phyloP scores from a whole-genome alignment of 108 stramenopile species.

The Cyclotella atomus region DNA sequence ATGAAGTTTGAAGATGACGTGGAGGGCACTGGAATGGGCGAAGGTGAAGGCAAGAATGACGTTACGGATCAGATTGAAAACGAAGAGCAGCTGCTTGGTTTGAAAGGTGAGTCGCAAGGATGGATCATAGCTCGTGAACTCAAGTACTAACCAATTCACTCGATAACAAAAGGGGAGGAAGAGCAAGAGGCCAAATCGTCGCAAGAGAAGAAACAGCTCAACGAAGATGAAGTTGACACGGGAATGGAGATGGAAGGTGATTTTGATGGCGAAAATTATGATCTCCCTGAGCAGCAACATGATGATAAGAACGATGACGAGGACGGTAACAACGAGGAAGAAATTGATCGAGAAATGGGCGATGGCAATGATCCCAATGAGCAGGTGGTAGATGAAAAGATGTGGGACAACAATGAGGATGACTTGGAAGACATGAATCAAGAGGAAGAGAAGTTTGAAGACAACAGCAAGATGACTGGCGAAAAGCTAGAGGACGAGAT shows the following conservation, averaged over 20 bases:
- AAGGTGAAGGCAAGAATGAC: constrained; percentile 96
- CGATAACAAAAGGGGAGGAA: no score
- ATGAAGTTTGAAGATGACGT: constrained; percentile 95
- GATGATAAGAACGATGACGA: constrained; percentile 70
- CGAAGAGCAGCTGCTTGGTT: constrained; percentile 96
- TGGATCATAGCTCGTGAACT: no score
- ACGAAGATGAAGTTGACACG: constrained; percentile 94
- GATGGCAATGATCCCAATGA: constrained; percentile 89
- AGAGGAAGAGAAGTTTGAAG: constrained; percentile 93
- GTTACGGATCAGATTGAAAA: constrained; percentile 97
- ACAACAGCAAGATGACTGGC: constrained; percentile 86
- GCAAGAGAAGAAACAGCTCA: constrained; percentile 71
- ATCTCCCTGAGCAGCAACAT: constrained; percentile 88
- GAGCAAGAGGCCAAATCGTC: constrained; percentile 52
- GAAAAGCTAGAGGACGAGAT: constrained; percentile 91
- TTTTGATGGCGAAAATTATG: constrained; percentile 96
- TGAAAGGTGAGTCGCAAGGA: no score
- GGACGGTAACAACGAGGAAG: constrained; percentile 89
- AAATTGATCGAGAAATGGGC: constrained; percentile 98
- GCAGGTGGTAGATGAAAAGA: constrained; percentile 95
- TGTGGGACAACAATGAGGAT: constrained; percentile 95
- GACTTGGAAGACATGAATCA: constrained; percentile 87
- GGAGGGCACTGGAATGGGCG: constrained; percentile 99
- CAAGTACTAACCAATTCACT: no score
- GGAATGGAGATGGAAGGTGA: constrained; percentile 99